phyloP scores from a whole-genome alignment of 2,329 filamentous ascomycete genomes.

The Monilinia aucupariae region DNA sequence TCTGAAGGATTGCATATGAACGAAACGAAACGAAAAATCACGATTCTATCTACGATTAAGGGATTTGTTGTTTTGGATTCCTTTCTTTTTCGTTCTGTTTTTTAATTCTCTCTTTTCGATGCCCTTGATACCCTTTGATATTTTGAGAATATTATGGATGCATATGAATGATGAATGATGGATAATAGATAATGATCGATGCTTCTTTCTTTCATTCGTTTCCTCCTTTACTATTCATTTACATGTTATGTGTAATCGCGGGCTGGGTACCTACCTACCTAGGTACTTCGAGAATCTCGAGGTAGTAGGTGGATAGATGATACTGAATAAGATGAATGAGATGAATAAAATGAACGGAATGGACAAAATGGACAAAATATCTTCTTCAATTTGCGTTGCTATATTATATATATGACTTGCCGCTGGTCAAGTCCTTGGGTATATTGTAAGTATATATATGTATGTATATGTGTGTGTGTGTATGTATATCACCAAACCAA shows the following conservation, averaged over 20 bases:
- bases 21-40: no score
- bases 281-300: not conserved
- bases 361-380: not conserved
- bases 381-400: not conserved
- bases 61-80: no score
- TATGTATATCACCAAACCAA: no score
- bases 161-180: not conserved
- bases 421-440: not conserved
- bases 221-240: not conserved
- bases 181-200: not conserved
- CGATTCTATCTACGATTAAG: no score
- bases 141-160: no score
- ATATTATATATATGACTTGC: not conserved
- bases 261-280: no score
- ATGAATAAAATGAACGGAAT: not conserved
- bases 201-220: not conserved
- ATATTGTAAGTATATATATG: not conserved
- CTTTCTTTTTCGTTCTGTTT: no score
- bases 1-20: no score
- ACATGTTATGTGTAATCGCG: not conserved
- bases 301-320: not conserved
- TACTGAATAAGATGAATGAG: no score
- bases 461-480: not conserved
- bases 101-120: no score
- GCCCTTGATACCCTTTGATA: no score